These are phyloP conservation scores for Dendrocalamus sinicus DNA, from an alignment of 176 grass and related monocot species.

Conservation along the genomic window DNA sequence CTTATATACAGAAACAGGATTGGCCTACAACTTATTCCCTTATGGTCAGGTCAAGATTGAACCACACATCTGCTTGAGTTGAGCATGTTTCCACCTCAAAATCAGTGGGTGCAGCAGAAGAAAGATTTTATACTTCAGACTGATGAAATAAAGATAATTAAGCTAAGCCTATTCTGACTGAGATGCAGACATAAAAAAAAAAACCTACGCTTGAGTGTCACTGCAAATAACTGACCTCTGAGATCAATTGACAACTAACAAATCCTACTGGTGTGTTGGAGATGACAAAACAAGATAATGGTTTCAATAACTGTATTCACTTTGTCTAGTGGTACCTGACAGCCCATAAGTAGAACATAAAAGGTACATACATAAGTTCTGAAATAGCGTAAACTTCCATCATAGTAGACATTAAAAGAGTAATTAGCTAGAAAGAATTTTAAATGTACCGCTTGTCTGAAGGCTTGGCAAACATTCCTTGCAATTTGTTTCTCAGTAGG, in stretches of 20 bases:
- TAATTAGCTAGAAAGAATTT: not conserved
- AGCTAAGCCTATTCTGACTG: constrained; percentile 16
- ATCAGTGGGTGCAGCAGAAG: not conserved
- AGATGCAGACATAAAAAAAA: not conserved
- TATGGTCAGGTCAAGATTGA: constrained; percentile 1
- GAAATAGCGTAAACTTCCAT: constrained; percentile 10
- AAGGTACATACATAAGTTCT: constrained; percentile 2
- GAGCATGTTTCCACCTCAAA: not conserved
- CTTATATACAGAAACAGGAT: not conserved
- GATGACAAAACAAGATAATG: not conserved
- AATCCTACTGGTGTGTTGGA: constrained; percentile 13
- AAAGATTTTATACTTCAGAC: not conserved
- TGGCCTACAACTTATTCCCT: not conserved
- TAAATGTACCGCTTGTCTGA: constrained; percentile 81
- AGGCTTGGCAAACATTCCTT: constrained; percentile 84
- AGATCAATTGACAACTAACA: constrained; percentile 23
- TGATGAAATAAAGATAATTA: constrained; percentile 20
- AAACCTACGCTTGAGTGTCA: not conserved
- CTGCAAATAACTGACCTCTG: not conserved
- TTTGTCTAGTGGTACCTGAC: constrained; percentile 10
- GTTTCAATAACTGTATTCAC: constrained; percentile 22
- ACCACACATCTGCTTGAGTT: not conserved
- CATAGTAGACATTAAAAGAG: constrained; percentile 6
- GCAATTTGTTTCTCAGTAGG: constrained; percentile 96
- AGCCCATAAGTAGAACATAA: constrained; percentile 7